Conservation (phyloP, 345 rosid species). For the Eucalyptus polyanthemos region DNA sequence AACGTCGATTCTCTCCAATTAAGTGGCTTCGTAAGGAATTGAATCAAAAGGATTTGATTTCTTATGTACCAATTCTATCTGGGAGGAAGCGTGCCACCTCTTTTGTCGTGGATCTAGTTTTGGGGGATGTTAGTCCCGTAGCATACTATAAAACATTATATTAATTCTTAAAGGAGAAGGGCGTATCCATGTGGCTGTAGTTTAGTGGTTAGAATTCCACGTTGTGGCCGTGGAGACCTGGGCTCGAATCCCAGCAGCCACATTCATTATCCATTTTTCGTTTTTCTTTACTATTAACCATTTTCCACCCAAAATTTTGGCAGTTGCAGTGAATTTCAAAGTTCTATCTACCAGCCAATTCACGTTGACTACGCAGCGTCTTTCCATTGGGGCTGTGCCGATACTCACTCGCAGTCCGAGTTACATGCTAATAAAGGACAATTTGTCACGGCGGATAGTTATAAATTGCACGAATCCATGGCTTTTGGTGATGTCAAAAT, state of each 20-base stretch:
- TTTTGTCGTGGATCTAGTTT: not conserved
- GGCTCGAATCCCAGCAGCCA: constrained; percentile 96
- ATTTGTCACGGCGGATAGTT: not conserved
- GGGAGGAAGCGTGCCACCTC: not conserved
- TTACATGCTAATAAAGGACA: too few relatives aligned
- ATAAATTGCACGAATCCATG: fast-evolving
- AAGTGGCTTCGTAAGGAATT: not conserved
- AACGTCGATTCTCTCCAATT: not conserved
- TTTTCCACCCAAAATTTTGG: not conserved
- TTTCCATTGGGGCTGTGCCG: not conserved
- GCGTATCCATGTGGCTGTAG: not conserved
- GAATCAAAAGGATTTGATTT: not conserved
- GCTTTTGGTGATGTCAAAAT: not conserved
- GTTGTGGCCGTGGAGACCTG: constrained; percentile 93
- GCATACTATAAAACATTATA: fast-evolving
- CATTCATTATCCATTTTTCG: not conserved
- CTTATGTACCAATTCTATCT: not conserved
- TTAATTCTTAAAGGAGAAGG: fast-evolving
- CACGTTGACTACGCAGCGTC: not conserved
- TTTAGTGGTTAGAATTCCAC: constrained; percentile 70
- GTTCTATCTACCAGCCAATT: not conserved
- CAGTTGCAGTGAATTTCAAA: not conserved
- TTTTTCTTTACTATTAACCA: not conserved
- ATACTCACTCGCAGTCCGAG: too few relatives aligned
- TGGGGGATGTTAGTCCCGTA: not conserved